Evolutionary conservation across 129 eudicot species (phyloP), one percentile per base, ranked within the genome.

Genomic region (Glebionis coronaria): DNA sequence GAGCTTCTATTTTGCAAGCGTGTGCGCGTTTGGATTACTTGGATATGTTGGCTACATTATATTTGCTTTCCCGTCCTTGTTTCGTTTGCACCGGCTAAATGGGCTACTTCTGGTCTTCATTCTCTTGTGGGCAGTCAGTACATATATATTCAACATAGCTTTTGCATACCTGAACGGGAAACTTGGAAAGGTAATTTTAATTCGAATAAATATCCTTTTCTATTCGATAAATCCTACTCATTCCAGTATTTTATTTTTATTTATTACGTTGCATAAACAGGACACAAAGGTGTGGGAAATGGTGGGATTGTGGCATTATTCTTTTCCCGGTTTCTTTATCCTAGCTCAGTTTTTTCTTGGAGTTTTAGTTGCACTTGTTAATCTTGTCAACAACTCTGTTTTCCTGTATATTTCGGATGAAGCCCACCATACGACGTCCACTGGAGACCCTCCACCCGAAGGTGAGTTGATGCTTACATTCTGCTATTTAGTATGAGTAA

Each of bases 321-420:
- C 95, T n/a, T 85, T 84, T 80, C 95, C 99, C 56, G 95, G 99
- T 61, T 84, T 83, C 71, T 93, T 93, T 79, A 80, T 93, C 69
- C 84, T 93, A 51, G 97, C 99, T 65, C 99, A 93, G 73, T 86
- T 93, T 84, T 80, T 84, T 76, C 97, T 93, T 70, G 99, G 99
- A 60, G 73, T 93, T 68, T 81, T 93, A 65, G 90, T 93, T 58
- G 95, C 97, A 59, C 92, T 93, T 64, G 96, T 87, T 60, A 93
- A 93, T 80, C 92, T 93, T 67, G 99, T 93, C 14, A 93, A 86
- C 86, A 93, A 82, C 69, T 88, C 99, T 71, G 97, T 93, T 65
- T 93, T 93, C 69, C 82, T 78, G 44, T 93, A 81, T 82, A 64
- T 86, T 28, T 86, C 99, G 61, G 86, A 84, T 62, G 95, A 86